Evolutionary conservation across 2,329 filamentous ascomycete species (phyloP).

Genomic region (Phialemoniopsis sp.): DNA sequence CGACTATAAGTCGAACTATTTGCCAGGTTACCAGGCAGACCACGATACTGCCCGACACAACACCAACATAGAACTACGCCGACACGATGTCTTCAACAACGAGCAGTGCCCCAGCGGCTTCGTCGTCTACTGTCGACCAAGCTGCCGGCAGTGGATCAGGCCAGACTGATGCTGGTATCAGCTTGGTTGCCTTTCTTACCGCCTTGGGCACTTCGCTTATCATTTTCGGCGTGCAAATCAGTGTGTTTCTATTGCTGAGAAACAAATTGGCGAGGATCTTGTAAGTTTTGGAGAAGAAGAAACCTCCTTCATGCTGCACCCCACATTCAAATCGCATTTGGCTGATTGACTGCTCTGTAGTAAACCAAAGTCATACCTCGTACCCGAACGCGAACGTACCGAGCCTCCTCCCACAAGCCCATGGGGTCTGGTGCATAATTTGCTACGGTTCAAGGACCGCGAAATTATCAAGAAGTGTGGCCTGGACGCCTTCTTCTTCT

Average conservation of each 20-base stretch:
- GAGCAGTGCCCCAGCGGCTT: neutral
- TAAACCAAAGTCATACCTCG: constrained; percentile 80
- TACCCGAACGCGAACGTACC: constrained; percentile 79
- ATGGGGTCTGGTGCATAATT: constrained; percentile 46
- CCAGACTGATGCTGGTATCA: constrained; percentile 32
- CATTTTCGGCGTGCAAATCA: constrained; percentile 59
- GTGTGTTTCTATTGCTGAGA: constrained; percentile 72
- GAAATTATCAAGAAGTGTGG: constrained; percentile 95
- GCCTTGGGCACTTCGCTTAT: constrained; percentile 59
- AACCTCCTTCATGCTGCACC: too few relatives aligned
- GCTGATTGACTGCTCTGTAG: constrained; percentile 30
- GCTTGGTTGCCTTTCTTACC: constrained; percentile 56
- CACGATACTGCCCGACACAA: too few relatives aligned
- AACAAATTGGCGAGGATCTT: constrained; percentile 80
- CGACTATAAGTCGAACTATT: too few relatives aligned
- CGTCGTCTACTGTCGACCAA: neutral
- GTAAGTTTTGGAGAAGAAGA: constrained; percentile 51
- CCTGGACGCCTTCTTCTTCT: constrained; percentile 94
- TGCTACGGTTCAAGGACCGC: constrained; percentile 67
- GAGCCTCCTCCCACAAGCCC: constrained; percentile 61
- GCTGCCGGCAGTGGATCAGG: constrained; percentile 14
- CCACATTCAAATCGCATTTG: neutral
- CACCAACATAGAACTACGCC: too few relatives aligned
- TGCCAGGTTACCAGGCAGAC: too few relatives aligned
- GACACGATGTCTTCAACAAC: too few relatives aligned